These are phyloP conservation scores for Nevesoporus exiguus DNA, from an alignment of 768 basidiomycete genomes.

Conservation along the genomic window DNA sequence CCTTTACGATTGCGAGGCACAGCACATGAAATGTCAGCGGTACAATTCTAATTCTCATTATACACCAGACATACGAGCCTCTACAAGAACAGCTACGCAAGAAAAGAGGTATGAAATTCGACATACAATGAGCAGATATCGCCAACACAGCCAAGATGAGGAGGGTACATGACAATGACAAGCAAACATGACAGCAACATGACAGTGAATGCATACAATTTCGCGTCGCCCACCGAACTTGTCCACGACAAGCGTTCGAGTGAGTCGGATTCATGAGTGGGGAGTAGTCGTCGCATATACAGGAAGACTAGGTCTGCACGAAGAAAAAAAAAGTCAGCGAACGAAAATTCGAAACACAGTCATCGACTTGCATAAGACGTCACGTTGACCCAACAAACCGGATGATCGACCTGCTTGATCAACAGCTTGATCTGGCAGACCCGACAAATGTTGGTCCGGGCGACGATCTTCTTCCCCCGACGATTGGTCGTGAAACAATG, in stretches of 20 bases:
- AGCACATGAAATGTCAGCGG: not conserved
- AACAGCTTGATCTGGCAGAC: slow-evolving; percentile 32
- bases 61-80: slow-evolving; percentile 1
- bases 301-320: slow-evolving; percentile 5
- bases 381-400: slow-evolving; percentile 22
- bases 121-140: slow-evolving; percentile 1
- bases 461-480: slow-evolving; percentile 17
- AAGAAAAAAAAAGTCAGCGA: slow-evolving; percentile 5
- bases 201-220: not conserved
- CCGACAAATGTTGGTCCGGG: slow-evolving; percentile 25
- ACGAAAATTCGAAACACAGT: too few species aligned
- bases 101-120: not conserved
- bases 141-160: not conserved
- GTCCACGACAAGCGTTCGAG: too few species aligned
- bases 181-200: not conserved
- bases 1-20: not conserved
- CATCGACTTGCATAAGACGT: slow-evolving; percentile 14
- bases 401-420: slow-evolving; percentile 21
- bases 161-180: not conserved
- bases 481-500: slow-evolving; percentile 22
- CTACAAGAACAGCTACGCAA: not conserved
- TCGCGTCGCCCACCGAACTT: not conserved
- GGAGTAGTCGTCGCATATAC: not conserved
- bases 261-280: not conserved
- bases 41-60: not conserved